Conservation (phyloP, 495 filamentous ascomycete genomes). For the Neurospora sp. region DNA sequence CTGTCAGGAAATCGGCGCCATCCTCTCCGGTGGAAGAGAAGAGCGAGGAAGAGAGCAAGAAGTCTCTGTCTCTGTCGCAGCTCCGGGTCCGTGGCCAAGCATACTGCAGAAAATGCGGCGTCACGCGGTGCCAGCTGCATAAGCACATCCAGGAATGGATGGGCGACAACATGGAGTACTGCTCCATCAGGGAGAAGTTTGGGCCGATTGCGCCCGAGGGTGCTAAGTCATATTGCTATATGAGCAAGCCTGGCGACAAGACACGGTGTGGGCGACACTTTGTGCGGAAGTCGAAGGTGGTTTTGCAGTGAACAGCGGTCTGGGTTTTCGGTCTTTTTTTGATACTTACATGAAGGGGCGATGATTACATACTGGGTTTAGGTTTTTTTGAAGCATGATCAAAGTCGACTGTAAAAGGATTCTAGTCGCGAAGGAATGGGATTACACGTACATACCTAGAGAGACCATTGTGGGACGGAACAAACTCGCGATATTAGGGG, state of each 20-base stretch:
- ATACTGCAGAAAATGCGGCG: conserved; percentile 42
- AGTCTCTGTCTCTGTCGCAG: conserved; percentile 16
- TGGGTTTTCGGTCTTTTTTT: not conserved
- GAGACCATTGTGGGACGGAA: not conserved
- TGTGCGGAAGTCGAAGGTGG: conserved; percentile 15
- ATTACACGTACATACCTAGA: not conserved
- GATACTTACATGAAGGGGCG: not conserved
- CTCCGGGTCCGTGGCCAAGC: conserved; percentile 35
- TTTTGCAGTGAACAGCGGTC: conserved; percentile 10
- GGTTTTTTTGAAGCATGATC: not conserved
- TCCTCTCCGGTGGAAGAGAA: conserved; percentile 1
- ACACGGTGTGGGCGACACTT: conserved; percentile 39
- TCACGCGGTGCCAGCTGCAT: conserved; percentile 43
- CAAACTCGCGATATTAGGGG: not conserved
- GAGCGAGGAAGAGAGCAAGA: conserved; percentile 6
- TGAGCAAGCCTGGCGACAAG: conserved; percentile 37
- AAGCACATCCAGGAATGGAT: conserved; percentile 45
- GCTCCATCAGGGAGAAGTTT: conserved; percentile 40
- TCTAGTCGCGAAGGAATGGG: not conserved
- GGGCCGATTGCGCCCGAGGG: conserved; percentile 27
- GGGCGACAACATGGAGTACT: conserved; percentile 38
- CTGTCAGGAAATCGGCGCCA: conserved; percentile 12
- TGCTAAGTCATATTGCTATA: conserved; percentile 35
- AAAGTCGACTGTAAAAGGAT: not conserved
- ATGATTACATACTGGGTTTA: not conserved